Evolutionary conservation across 768 basidiomycete genomes (phyloP).

Genomic region (Serendipita sp.): DNA sequence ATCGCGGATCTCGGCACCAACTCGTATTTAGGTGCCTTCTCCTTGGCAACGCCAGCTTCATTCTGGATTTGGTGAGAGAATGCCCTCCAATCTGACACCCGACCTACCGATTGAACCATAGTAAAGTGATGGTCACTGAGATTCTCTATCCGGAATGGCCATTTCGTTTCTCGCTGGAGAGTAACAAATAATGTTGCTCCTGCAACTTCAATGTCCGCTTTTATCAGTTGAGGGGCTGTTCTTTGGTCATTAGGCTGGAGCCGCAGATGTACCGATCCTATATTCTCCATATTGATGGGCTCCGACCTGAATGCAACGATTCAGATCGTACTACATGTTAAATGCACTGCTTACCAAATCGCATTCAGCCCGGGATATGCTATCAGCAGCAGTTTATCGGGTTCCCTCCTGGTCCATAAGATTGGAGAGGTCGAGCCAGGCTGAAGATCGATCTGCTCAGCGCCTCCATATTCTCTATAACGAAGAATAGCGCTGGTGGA

Average conservation of each 20-base stretch:
- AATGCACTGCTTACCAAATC: constrained; percentile 41
- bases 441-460: constrained; percentile 42
- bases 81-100: neutral
- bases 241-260: constrained; percentile 25
- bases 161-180: constrained; percentile 45
- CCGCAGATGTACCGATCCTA: constrained; percentile 68
- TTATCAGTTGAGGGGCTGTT: constrained; percentile 39
- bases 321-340: neutral
- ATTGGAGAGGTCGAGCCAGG: constrained; percentile 57
- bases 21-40: constrained; percentile 32
- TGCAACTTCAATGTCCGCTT: constrained; percentile 64
- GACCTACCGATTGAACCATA: constrained; percentile 57
- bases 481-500: constrained; percentile 48
- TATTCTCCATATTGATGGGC: constrained; percentile 81
- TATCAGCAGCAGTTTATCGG: constrained; percentile 63
- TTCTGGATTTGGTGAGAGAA: neutral
- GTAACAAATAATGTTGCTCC: constrained; percentile 83
- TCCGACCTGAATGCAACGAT: constrained; percentile 49
- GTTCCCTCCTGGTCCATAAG: constrained; percentile 45
- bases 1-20: constrained; percentile 37
- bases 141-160: constrained; percentile 89
- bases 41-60: constrained; percentile 20
- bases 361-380: constrained; percentile 76
- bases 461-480: constrained; percentile 72
- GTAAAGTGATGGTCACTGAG: constrained; percentile 55